Evolutionary conservation across 768 basidiomycete genomes (phyloP).

Genomic region (Kondoa malvinella): DNA sequence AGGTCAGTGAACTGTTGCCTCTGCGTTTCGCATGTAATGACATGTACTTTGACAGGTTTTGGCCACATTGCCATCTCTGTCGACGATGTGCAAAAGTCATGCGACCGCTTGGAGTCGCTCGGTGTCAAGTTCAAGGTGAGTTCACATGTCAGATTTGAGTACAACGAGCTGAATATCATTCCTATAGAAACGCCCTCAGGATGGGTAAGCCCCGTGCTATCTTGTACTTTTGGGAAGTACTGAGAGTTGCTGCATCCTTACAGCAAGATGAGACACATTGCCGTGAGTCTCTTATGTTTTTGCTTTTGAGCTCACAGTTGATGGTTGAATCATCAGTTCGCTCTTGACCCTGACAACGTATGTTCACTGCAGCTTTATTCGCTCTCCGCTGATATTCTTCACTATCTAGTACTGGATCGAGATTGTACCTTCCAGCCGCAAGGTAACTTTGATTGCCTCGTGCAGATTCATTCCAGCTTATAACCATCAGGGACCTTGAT

Average conservation of each 20-base stretch:
- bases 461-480: too few species aligned
- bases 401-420: not conserved
- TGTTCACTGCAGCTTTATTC: not conserved
- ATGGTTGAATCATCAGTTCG: conserved; percentile 56
- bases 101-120: conserved; percentile 60
- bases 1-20: not conserved
- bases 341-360: conserved; percentile 22
- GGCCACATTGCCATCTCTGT: conserved; percentile 81
- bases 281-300: not conserved
- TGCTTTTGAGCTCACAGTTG: not conserved
- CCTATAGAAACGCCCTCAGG: not conserved
- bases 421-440: not conserved
- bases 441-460: not conserved
- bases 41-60: conserved; percentile 36
- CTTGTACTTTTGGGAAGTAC: not conserved
- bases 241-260: too few species aligned
- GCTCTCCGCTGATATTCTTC: not conserved
- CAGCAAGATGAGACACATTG: conserved; percentile 14
- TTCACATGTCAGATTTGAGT: conserved; percentile 63
- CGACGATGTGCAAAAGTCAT: conserved; percentile 64
- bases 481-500: too few species aligned
- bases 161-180: conserved; percentile 25
- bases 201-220: not conserved
- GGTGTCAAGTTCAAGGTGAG: conserved; percentile 76
- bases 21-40: not conserved